These are phyloP conservation scores for Talaromyces thailandensis DNA, from an alignment of 495 filamentous ascomycete species.

Conservation along the genomic window DNA sequence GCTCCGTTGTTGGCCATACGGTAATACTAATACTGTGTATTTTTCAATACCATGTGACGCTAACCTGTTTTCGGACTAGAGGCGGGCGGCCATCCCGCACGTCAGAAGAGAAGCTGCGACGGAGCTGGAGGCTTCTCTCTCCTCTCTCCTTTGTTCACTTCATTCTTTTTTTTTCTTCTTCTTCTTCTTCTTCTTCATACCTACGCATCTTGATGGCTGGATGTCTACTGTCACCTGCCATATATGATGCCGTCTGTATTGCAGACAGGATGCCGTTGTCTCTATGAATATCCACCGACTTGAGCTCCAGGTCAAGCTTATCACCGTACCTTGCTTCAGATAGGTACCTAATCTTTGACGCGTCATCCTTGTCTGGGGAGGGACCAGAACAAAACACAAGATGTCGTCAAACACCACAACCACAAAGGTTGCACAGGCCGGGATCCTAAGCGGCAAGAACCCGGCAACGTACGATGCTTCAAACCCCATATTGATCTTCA, in stretches of 20 bases:
- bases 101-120: neutral
- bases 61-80: neutral
- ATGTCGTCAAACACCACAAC: constrained; percentile 10
- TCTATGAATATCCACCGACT: neutral
- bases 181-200: neutral
- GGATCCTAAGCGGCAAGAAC: constrained; percentile 67
- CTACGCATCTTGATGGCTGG: no score
- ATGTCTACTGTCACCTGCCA: neutral
- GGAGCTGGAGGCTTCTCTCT: neutral
- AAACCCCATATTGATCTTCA: constrained; percentile 89
- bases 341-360: no score
- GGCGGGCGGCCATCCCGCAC: neutral
- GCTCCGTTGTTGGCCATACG: no score
- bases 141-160: neutral
- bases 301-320: neutral
- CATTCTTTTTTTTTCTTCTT: no score
- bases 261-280: neutral
- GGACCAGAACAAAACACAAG: neutral
- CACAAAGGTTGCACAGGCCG: constrained; percentile 41
- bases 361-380: neutral
- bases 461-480: constrained; percentile 61
- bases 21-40: no score
- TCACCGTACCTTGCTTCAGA: neutral
- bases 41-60: neutral
- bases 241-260: neutral